phyloP scores from a whole-genome alignment of 495 filamentous ascomycete species.

The Beverwykella pulmonaria region DNA sequence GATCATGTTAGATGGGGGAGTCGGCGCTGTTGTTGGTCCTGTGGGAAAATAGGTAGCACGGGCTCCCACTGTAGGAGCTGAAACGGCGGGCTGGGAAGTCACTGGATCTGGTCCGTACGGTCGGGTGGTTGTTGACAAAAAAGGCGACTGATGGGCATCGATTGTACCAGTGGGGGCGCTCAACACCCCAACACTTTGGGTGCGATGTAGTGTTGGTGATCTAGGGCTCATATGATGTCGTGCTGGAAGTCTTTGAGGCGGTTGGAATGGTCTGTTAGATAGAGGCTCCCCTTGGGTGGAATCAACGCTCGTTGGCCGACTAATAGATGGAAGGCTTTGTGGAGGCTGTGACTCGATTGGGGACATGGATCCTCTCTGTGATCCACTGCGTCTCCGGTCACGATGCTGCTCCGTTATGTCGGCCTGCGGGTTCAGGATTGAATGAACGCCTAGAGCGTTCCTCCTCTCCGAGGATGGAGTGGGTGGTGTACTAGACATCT shows the following conservation, averaged over 20 bases:
- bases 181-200: conserved; percentile 40
- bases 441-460: conserved; percentile 31
- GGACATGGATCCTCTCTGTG: conserved; percentile 37
- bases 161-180: conserved; percentile 40
- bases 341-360: conserved; percentile 32
- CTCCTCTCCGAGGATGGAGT: conserved; percentile 31
- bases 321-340: conserved; percentile 28
- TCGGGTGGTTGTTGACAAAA: conserved; percentile 36
- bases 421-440: conserved; percentile 35
- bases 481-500: conserved; percentile 29
- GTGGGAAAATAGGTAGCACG: conserved; percentile 33
- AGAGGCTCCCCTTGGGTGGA: conserved; percentile 22
- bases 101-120: conserved; percentile 39
- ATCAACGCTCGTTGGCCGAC: conserved; percentile 35
- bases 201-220: conserved; percentile 42
- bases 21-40: conserved; percentile 32
- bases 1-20: conserved; percentile 19
- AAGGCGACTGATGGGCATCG: conserved; percentile 43
- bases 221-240: conserved; percentile 44
- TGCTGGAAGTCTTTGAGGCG: conserved; percentile 8
- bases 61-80: conserved; percentile 34
- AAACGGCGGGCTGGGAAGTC: conserved; percentile 38
- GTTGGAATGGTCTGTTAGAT: conserved; percentile 19
- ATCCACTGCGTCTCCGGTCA: conserved; percentile 22
- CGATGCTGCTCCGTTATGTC: conserved; percentile 28